Evolutionary conservation across 257 asterid genomes (phyloP).

Genomic region (Solanum bukasovii): DNA sequence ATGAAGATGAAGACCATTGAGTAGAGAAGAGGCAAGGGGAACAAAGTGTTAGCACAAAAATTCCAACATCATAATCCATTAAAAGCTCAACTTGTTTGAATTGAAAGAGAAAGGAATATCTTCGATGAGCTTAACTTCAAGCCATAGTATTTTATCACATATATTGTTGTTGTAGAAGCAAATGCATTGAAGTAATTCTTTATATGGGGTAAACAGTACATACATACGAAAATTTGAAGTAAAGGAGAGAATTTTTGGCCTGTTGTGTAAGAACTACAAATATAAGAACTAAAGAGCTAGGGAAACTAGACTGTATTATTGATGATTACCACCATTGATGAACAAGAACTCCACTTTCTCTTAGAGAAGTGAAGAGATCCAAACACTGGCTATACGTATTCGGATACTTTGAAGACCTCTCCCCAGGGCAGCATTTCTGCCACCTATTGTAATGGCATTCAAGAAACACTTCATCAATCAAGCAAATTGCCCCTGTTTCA

Average conservation of each 20-base stretch:
- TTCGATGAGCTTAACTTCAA: neutral
- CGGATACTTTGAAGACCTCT: constrained; percentile 64
- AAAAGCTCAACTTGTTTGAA: neutral
- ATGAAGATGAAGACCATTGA: neutral
- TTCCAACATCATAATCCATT: too few relatives aligned
- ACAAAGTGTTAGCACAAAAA: too few relatives aligned
- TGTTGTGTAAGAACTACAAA: neutral
- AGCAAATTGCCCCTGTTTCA: constrained; percentile 78
- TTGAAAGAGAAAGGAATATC: neutral
- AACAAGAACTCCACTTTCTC: constrained; percentile 83
- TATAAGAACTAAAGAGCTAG: neutral
- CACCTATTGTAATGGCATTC: constrained; percentile 96
- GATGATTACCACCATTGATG: constrained; percentile 92
- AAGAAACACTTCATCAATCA: constrained; percentile 85
- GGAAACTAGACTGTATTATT: constrained; percentile 1
- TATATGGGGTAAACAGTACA: neutral
- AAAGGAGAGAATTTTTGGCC: neutral
- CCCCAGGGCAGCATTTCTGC: constrained; percentile 98
- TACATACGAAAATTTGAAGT: neutral
- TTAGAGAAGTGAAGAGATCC: constrained; percentile 64
- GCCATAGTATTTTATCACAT: neutral
- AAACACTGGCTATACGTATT: constrained; percentile 84
- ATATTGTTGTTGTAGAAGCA: neutral
- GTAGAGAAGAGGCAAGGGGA: neutral
- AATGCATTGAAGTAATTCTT: neutral